Base-by-base conservation (phyloP, 2,329 filamentous ascomycete species). In the Colletotrichum lupini region DNA sequence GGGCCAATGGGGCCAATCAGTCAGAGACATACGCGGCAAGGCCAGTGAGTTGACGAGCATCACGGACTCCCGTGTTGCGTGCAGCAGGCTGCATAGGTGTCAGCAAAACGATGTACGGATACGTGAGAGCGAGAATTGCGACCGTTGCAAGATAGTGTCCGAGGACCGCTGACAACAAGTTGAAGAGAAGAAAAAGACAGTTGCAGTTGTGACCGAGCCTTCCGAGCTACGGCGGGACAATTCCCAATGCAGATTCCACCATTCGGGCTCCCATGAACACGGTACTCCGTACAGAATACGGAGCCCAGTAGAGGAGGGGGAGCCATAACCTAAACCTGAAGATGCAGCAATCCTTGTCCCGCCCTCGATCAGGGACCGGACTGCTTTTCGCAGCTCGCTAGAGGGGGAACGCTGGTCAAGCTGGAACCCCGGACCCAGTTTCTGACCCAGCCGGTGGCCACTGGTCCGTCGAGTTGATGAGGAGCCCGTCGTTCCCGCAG, bases 401-500 rank as follows among this genome's bases (percentile, higher is more conserved):
- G 62, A 42, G 30, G 12, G 59, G 42, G 16, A 30, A 53, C 28
- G 49, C 42, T 49, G 16, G 42, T 24, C 24, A 32, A 24, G 28
- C 28, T 57, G 63, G 63, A 66, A 30, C 56, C 65, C 65, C 56
- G 37, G 65, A 53, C 65, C 65, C 56, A 6, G 65, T 46, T n/a
- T 37, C 42, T 58, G 53, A 26, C 42, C 30, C 24, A 60, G 59
- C 32, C 37, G 46, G 53, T 65, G 46, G 55, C 46, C 37, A 64
- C 59, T 60, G 46, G 46, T 32, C 24, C 59, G 42, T 63, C 22
- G 53, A 67, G 46, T 58, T 37, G 57, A 59, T 28, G 55, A 57
- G 35, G 65, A 68, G 66, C 66, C 59, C 46, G 66, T 69, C 59
- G 53, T n/a, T 73, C 53, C 55, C 55, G 69, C 66, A 37, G 70